Conservation (phyloP, 2,329 filamentous ascomycete species). For the Achaetomium macrosporum region DNA sequence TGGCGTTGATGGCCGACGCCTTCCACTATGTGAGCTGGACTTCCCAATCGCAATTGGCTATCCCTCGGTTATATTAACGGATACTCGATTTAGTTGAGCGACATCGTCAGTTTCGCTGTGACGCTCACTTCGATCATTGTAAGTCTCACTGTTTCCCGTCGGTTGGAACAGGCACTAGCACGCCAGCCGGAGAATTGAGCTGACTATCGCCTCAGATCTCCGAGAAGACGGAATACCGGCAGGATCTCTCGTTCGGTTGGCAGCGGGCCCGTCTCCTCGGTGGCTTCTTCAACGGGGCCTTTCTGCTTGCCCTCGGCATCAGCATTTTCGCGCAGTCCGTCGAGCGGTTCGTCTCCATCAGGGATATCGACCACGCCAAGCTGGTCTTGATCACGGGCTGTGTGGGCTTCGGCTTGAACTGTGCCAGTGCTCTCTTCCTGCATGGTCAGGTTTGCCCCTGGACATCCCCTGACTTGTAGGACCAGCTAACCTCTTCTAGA, state of each 20-base stretch:
- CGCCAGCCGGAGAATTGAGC: neutral
- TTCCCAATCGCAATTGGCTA: neutral
- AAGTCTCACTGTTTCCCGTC: constrained; percentile 23
- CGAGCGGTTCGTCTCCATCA: constrained; percentile 58
- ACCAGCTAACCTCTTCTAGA: constrained; percentile 12
- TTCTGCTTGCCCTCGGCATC: constrained; percentile 64
- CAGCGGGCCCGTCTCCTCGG: constrained; percentile 66
- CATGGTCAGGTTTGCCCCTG: constrained; percentile 43
- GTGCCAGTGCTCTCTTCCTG: constrained; percentile 60
- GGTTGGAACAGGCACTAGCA: neutral
- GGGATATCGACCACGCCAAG: constrained; percentile 56
- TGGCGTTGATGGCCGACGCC: constrained; percentile 69
- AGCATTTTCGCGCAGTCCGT: constrained; percentile 70
- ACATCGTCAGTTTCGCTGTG: constrained; percentile 63
- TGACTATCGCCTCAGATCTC: constrained; percentile 42
- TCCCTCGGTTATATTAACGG: neutral
- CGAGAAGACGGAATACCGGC: constrained; percentile 50
- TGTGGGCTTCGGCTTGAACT: constrained; percentile 60
- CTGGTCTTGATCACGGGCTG: constrained; percentile 65
- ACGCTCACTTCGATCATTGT: constrained; percentile 60
- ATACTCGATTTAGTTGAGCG: constrained; percentile 51
- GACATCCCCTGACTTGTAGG: neutral
- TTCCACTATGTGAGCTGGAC: constrained; percentile 62
- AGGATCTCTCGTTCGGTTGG: constrained; percentile 67
- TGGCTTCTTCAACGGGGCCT: constrained; percentile 75